Conservation (phyloP, 2,329 filamentous ascomycete species). For the Trichoderma citrinoviride region DNA sequence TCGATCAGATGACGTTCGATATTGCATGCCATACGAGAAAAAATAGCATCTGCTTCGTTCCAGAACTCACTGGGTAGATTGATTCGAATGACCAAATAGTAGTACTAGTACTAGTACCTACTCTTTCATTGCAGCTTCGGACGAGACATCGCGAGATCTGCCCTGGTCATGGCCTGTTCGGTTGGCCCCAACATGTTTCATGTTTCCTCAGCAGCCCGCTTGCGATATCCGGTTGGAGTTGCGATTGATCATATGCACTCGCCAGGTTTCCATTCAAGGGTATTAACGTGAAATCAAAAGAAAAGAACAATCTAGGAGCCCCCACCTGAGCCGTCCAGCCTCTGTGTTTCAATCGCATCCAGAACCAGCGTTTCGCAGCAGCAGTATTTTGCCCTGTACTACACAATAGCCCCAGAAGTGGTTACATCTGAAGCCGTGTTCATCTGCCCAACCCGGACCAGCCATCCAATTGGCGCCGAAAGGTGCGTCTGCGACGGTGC, state of each 20-base stretch:
- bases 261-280: no score
- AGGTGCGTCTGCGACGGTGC: slow-evolving; percentile 10
- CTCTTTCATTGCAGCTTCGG: not conserved
- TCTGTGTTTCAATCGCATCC: not conserved
- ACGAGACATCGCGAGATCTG: not conserved
- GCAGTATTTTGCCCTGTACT: not conserved
- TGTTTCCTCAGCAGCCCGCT: not conserved
- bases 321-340: not conserved
- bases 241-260: not conserved
- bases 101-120: no score
- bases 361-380: not conserved
- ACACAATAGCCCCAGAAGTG: not conserved
- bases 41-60: no score
- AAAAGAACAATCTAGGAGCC: not conserved
- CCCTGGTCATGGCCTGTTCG: not conserved
- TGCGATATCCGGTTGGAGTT: not conserved
- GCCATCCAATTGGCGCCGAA: slow-evolving; percentile 21
- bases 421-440: not conserved
- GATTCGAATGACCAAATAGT: no score
- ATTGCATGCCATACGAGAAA: not conserved
- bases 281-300: not conserved
- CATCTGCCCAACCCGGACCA: not conserved
- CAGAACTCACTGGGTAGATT: no score
- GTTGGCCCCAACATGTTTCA: not conserved
- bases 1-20: not conserved